Conservation (phyloP, 495 filamentous ascomycete species). For the Sabuloglossum arenarium region DNA sequence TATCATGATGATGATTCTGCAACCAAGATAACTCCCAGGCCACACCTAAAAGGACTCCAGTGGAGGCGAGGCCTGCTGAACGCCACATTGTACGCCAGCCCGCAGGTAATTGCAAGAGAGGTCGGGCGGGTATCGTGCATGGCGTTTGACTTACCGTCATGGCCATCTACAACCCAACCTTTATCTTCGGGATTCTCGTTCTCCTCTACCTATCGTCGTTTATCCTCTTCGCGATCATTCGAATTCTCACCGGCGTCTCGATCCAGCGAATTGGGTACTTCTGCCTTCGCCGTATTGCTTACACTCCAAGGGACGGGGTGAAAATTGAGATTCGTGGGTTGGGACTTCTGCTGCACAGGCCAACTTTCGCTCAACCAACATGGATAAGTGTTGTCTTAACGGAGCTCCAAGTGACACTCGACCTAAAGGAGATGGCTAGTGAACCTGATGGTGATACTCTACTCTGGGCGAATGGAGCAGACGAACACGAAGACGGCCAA, state of each 20-base stretch:
- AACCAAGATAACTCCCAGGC: not conserved
- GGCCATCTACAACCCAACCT: conserved; percentile 4
- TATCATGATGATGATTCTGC: not conserved
- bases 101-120: not conserved
- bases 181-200: conserved; percentile 63
- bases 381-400: conserved; percentile 82
- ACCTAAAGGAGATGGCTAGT: conserved; percentile 36
- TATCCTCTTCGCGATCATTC: conserved; percentile 78
- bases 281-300: conserved; percentile 72
- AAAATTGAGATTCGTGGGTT: conserved; percentile 78
- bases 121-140: not conserved
- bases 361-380: conserved; percentile 90
- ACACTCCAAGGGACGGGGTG: conserved; percentile 67
- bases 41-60: not conserved
- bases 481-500: not conserved
- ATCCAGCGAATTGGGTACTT: conserved; percentile 90
- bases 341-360: conserved; percentile 70
- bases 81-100: not conserved
- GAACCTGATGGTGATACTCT: conserved; percentile 1
- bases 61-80: not conserved
- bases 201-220: conserved; percentile 82
- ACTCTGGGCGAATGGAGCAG: not conserved
- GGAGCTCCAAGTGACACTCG: conserved; percentile 66
- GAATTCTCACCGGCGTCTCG: conserved; percentile 81
- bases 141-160: not conserved